Percentiles rank a stretch among this genome's conserved stretches.
These are phyloP conservation scores for Pezicula rhizophila DNA, from an alignment of 2,329 filamentous ascomycete genomes.

Conservation along the genomic window DNA sequence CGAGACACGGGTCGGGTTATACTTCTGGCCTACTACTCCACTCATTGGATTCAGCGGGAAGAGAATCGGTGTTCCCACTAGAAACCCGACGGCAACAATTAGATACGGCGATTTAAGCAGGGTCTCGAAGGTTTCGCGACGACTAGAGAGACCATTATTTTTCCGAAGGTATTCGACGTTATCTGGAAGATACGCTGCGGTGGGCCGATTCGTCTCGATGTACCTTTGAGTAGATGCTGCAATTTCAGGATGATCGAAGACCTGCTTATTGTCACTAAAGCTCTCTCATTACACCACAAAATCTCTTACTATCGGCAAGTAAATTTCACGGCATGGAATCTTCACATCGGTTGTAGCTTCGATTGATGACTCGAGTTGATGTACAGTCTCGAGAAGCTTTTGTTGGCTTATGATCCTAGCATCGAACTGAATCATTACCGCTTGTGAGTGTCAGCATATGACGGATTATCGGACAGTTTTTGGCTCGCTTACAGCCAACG, in stretches of 20 bases:
- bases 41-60: constrained; percentile 24
- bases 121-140: constrained; percentile 27
- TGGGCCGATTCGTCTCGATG: constrained; percentile 22
- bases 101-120: constrained; percentile 29
- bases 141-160: constrained; percentile 30
- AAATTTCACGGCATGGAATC: constrained; percentile 38
- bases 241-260: constrained; percentile 29
- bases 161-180: constrained; percentile 24
- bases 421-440: constrained; percentile 39
- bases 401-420: constrained; percentile 31
- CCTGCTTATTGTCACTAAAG: too few species aligned
- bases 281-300: too few species aligned
- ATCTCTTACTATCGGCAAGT: constrained; percentile 32
- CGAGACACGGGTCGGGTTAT: constrained; percentile 31
- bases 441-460: constrained; percentile 11
- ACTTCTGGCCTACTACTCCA: constrained; percentile 25
- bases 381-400: constrained; percentile 31
- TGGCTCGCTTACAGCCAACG: constrained; percentile 36
- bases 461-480: constrained; percentile 26
- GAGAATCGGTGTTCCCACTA: constrained; percentile 31
- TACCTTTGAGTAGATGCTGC: constrained; percentile 21
- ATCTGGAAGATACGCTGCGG: constrained; percentile 26
- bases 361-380: constrained; percentile 27
- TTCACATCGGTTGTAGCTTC: constrained; percentile 25
- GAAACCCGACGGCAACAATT: constrained; percentile 29